These are phyloP conservation scores for Metroxylon sagu DNA, from an alignment of 176 grass and related monocot species.

Conservation along the genomic window DNA sequence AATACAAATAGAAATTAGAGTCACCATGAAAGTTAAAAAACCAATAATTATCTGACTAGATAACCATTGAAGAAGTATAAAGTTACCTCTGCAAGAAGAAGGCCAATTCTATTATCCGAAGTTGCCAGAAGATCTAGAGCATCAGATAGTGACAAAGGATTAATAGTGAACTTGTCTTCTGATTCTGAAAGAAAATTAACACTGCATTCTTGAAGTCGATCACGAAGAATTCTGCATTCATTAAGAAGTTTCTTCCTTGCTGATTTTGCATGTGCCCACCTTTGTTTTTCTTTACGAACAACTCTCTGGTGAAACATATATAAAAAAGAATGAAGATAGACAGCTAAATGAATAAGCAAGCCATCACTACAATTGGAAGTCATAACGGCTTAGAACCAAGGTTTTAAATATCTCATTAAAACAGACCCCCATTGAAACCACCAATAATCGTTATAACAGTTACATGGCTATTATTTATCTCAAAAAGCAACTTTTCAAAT, in stretches of 20 bases:
- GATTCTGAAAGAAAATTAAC: conserved; percentile 71
- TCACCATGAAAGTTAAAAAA: too few species aligned
- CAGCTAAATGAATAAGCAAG: too few species aligned
- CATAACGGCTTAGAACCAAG: neutral
- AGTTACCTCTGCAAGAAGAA: conserved; percentile 83
- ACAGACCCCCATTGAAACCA: too few species aligned
- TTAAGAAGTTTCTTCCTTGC: conserved; percentile 58
- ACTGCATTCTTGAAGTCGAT: conserved; percentile 74
- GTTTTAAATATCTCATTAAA: too few species aligned
- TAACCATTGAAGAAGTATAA: neutral
- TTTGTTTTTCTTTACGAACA: conserved; percentile 46
- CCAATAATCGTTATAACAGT: too few species aligned
- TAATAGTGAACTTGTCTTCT: conserved; percentile 45
- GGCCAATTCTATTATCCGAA: conserved; percentile 79
- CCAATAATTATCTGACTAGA: too few species aligned
- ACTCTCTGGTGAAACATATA: conserved; percentile 31
- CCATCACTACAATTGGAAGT: too few species aligned
- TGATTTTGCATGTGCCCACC: conserved; percentile 34
- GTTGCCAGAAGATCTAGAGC: conserved; percentile 60
- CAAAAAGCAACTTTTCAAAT: too few species aligned
- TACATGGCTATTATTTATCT: too few species aligned
- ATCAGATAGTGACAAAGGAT: conserved; percentile 63
- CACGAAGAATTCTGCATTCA: conserved; percentile 63
- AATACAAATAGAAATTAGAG: too few species aligned
- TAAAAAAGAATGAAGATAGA: conserved; percentile 2